Conservation (phyloP, 2,329 filamentous ascomycete species). For the Lecanicillium sp. region DNA sequence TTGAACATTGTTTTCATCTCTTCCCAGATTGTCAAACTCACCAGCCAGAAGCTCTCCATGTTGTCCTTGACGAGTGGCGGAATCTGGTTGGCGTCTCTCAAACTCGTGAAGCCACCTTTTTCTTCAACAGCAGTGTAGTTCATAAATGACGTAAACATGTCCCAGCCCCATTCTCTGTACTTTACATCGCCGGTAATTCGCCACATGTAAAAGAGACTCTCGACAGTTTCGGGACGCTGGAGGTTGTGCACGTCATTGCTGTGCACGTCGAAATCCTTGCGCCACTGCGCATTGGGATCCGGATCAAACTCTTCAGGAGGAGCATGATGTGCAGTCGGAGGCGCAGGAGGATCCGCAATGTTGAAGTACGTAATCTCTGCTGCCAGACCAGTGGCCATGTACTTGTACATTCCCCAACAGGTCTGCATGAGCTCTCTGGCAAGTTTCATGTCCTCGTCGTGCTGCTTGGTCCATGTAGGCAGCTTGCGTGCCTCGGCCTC, state of each 20-base stretch:
- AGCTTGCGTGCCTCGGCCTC: conserved; percentile 68
- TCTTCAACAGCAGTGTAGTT: conserved; percentile 75
- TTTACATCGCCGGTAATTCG: conserved; percentile 84
- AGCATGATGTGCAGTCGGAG: conserved; percentile 42
- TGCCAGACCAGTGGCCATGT: conserved; percentile 82
- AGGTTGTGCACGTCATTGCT: conserved; percentile 83
- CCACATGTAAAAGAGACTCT: conserved; percentile 97
- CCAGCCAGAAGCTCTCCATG: conserved; percentile 99
- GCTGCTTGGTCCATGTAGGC: conserved; percentile 64
- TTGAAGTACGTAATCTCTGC: conserved; percentile 92
- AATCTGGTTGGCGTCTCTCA: conserved; percentile 65
- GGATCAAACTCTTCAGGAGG: conserved; percentile 43
- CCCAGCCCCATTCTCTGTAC: conserved; percentile 96
- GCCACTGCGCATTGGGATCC: conserved; percentile 56
- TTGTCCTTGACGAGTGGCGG: conserved; percentile 72
- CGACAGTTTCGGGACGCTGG: conserved; percentile 92
- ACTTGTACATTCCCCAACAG: conserved; percentile 96
- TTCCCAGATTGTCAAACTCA: conserved; percentile 38
- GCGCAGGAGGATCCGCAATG: conserved; percentile 58
- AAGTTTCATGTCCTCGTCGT: conserved; percentile 81
- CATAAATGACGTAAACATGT: conserved; percentile 92
- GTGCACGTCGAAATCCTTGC: conserved; percentile 72
- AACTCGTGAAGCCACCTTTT: conserved; percentile 72
- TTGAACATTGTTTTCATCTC: too few relatives aligned
- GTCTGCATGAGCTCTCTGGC: conserved; percentile 91